Evolutionary conservation across 768 basidiomycete species (phyloP).

Genomic region (Leucogyrophana mollusca): DNA sequence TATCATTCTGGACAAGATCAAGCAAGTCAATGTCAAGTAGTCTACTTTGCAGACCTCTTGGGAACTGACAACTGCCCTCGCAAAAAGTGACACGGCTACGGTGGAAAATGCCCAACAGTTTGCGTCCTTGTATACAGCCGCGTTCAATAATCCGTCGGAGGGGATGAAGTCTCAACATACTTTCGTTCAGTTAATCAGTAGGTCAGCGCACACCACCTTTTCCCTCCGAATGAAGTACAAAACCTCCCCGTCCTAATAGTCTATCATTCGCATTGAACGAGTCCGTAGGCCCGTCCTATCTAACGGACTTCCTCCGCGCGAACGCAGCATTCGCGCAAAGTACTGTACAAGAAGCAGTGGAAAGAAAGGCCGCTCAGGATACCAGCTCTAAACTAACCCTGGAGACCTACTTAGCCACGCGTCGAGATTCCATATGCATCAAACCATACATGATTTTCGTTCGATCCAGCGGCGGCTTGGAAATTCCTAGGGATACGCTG

Average conservation of each 20-base stretch:
- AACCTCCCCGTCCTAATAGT: too few species aligned
- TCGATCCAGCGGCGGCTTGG: conserved; percentile 16
- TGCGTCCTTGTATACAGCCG: not conserved
- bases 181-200: conserved; percentile 13
- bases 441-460: conserved; percentile 13
- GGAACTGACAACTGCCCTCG: not conserved
- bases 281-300: not conserved
- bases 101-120: not conserved
- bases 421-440: conserved; percentile 11
- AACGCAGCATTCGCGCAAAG: conserved; percentile 13
- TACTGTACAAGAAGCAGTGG: conserved; percentile 17
- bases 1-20: conserved; percentile 20
- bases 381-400: conserved; percentile 8
- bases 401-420: conserved; percentile 12
- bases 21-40: conserved; percentile 5
- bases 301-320: conserved; percentile 8
- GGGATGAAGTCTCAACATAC: conserved; percentile 8
- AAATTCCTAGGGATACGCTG: conserved; percentile 9
- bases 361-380: conserved; percentile 13
- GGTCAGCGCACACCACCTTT: conserved; percentile 4
- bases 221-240: too few species aligned
- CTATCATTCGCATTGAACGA: too few species aligned
- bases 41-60: not conserved
- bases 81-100: conserved; percentile 3
- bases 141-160: not conserved